Evolutionary conservation across 371 early-diverging fungal genomes (phyloP).

Genomic region (Mitosporidium daphniae): DNA sequence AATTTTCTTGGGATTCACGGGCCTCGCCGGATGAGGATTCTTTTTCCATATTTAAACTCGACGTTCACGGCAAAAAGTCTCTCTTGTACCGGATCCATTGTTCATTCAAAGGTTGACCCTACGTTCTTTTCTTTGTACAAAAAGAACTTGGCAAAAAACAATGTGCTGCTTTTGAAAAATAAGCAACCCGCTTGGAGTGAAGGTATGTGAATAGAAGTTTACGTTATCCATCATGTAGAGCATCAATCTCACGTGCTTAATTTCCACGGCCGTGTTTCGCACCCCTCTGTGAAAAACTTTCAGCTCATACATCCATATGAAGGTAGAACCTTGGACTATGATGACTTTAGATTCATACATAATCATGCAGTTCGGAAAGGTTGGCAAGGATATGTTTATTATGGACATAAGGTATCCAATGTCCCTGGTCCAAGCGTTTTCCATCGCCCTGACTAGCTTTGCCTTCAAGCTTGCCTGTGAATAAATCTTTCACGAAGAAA

Average conservation of each 20-base stretch:
- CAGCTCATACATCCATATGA: constrained; percentile 28
- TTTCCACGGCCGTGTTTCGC: constrained; percentile 58
- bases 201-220: constrained; percentile 1
- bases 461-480: constrained; percentile 2
- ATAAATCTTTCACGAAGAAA: too few species aligned
- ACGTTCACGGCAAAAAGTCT: not conserved
- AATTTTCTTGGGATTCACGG: constrained; percentile 1
- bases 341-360: constrained; percentile 15
- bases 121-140: too few species aligned
- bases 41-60: not conserved
- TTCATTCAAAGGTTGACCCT: constrained; percentile 3
- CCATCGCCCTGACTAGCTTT: constrained; percentile 49
- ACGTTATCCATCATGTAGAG: constrained; percentile 13
- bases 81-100: not conserved
- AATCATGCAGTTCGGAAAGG: constrained; percentile 67
- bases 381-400: constrained; percentile 33
- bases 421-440: constrained; percentile 57
- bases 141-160: too few species aligned
- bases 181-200: constrained; percentile 57
- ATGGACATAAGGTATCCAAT: constrained; percentile 79
- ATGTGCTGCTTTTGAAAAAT: constrained; percentile 31
- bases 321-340: constrained; percentile 1
- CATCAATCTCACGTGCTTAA: constrained; percentile 68
- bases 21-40: not conserved
- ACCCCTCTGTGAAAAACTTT: constrained; percentile 83